Evolutionary conservation across 345 rosid species (phyloP).

Genomic region (Ricinus communis): DNA sequence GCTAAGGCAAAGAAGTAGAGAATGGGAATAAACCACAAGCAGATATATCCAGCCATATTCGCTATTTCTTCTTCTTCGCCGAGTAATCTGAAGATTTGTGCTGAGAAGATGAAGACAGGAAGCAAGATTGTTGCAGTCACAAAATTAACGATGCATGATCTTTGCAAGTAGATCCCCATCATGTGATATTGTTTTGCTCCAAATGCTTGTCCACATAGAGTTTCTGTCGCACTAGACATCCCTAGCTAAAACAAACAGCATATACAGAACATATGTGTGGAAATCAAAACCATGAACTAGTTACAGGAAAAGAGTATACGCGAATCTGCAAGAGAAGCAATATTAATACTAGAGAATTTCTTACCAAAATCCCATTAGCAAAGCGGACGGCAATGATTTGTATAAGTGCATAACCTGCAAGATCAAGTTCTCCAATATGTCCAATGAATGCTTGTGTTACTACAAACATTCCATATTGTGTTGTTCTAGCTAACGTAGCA

Average conservation of each 20-base stretch:
- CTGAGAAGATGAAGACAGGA: constrained; percentile 21
- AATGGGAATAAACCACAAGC: constrained; percentile 19
- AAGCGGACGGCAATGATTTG: constrained; percentile 32
- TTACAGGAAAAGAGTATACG: neutral
- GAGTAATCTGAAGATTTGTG: constrained; percentile 5
- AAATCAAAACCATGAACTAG: too few relatives aligned
- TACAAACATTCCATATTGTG: constrained; percentile 47
- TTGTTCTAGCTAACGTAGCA: constrained; percentile 44
- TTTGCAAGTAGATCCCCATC: constrained; percentile 38
- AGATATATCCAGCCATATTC: constrained; percentile 11
- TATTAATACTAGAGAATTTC: neutral
- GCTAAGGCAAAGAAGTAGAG: constrained; percentile 7
- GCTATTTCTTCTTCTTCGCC: neutral
- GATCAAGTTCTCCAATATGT: constrained; percentile 25
- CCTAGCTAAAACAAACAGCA: constrained; percentile 26
- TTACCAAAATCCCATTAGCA: constrained; percentile 34
- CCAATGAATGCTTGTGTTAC: constrained; percentile 59
- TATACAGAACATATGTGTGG: too few relatives aligned
- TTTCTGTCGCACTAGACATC: constrained; percentile 44
- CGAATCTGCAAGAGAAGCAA: neutral
- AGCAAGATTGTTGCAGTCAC: constrained; percentile 16
- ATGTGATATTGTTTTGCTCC: constrained; percentile 37
- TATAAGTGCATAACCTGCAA: constrained; percentile 39
- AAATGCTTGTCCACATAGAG: constrained; percentile 44
- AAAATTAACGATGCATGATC: constrained; percentile 24